These are phyloP conservation scores for Fagus sylvatica DNA, from an alignment of 306 rosid genomes.

Conservation along the genomic window DNA sequence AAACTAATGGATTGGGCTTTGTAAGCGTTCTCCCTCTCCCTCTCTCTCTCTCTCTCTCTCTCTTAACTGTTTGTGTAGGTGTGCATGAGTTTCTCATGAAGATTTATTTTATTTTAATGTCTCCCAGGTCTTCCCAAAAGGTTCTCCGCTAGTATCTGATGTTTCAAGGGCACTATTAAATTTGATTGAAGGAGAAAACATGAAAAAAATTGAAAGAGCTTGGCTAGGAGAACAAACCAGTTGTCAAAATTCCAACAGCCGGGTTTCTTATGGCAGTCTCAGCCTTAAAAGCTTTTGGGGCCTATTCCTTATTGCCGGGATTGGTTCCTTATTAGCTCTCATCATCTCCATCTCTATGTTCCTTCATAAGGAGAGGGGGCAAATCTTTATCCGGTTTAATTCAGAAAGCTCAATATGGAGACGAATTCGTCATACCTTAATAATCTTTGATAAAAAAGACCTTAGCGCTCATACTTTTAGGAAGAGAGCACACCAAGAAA, in stretches of 20 bases:
- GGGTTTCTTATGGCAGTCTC: constrained; percentile 38
- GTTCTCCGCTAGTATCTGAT: constrained; percentile 49
- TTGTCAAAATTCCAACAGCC: constrained; percentile 29
- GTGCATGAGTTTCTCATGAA: background rate
- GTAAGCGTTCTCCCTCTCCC: constrained; percentile 25
- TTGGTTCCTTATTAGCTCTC: constrained; percentile 37
- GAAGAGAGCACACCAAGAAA: background rate
- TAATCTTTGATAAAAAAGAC: constrained; percentile 33
- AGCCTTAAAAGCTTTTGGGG: constrained; percentile 61
- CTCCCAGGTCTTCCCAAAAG: constrained; percentile 40
- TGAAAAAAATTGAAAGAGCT: constrained; percentile 39
- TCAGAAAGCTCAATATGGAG: background rate
- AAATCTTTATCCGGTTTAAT: background rate
- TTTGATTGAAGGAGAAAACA: constrained; percentile 47
- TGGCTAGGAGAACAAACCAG: constrained; percentile 31
- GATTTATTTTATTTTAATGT: background rate
- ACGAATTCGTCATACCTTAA: constrained; percentile 15
- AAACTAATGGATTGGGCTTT: constrained; percentile 56
- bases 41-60: background rate
- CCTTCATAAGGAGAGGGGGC: background rate
- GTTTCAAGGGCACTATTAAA: constrained; percentile 55
- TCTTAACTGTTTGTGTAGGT: background rate
- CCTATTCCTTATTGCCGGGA: constrained; percentile 48
- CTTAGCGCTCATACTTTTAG: constrained; percentile 21
- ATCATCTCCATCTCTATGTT: background rate